These are phyloP conservation scores for Sungouiella thailandica DNA, from an alignment of 805 yeast genomes.

Conservation along the genomic window DNA sequence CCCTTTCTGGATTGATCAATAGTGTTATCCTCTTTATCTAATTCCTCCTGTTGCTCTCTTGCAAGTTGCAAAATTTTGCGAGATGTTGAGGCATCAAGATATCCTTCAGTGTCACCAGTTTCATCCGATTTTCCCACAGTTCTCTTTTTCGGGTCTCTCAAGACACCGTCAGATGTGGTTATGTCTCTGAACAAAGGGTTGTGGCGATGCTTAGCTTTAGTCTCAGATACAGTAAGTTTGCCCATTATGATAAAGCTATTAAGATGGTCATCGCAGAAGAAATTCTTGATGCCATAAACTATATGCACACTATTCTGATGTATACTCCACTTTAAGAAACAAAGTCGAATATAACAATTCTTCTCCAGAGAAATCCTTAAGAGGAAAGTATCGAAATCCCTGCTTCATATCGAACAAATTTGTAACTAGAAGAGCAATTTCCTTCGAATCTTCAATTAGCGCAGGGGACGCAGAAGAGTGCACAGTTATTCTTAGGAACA, in stretches of 20 bases:
- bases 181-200: constrained; percentile 78
- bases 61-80: constrained; percentile 87
- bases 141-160: constrained; percentile 42
- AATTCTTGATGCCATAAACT: too few species aligned
- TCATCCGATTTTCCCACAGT: constrained; percentile 22
- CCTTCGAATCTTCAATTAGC: constrained; percentile 19
- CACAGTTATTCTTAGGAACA: constrained; percentile 53
- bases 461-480: constrained; percentile 27
- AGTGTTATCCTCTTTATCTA: constrained; percentile 64
- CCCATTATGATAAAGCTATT: constrained; percentile 45
- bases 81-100: constrained; percentile 75
- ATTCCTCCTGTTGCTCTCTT: constrained; percentile 86
- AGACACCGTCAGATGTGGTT: constrained; percentile 66
- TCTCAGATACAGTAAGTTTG: constrained; percentile 48
- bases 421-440: constrained; percentile 56
- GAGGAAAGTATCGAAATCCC: constrained; percentile 80
- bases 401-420: constrained; percentile 59
- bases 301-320: too few species aligned
- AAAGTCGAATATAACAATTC: constrained; percentile 52
- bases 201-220: constrained; percentile 62
- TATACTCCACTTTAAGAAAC: constrained; percentile 33
- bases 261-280: constrained; percentile 1
- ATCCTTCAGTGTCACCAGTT: constrained; percentile 51
- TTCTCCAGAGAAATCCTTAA: constrained; percentile 78
- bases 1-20: constrained; percentile 30